phyloP scores from a whole-genome alignment of 768 basidiomycete species.

The Auricularia sp. region DNA sequence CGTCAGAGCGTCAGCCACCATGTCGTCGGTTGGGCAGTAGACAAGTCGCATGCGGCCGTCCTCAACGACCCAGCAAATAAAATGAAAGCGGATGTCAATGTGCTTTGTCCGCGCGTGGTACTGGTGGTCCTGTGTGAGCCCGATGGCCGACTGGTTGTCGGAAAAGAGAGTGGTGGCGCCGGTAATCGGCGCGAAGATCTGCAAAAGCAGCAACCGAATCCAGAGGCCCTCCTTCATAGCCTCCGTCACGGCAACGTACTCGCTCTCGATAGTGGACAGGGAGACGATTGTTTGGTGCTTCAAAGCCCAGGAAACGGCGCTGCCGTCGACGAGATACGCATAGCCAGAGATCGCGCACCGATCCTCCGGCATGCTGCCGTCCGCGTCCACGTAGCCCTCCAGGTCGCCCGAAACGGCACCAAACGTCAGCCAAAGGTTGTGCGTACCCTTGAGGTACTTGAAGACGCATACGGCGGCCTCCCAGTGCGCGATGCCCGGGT shows the following conservation, averaged over 20 bases:
- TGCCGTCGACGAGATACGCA: constrained; percentile 22
- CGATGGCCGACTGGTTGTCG: constrained; percentile 20
- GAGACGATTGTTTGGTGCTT: constrained; percentile 26
- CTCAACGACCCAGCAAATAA: constrained; percentile 10
- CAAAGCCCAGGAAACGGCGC: constrained; percentile 23
- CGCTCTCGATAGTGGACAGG: constrained; percentile 32
- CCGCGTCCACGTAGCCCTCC: constrained; percentile 17
- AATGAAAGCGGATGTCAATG: constrained; percentile 12
- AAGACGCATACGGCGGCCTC: constrained; percentile 9
- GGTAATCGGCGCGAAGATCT: constrained; percentile 9
- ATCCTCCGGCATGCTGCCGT: constrained; percentile 16
- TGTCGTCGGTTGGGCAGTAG: constrained; percentile 9
- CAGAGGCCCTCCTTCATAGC: constrained; percentile 24
- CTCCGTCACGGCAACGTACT: constrained; percentile 32
- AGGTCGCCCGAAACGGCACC: constrained; percentile 9
- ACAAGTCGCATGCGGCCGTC: constrained; percentile 5
- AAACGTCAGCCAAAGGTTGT: constrained; percentile 8
- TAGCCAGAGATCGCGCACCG: constrained; percentile 28
- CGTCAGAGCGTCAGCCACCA: constrained; percentile 15
- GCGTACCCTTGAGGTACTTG: constrained; percentile 20
- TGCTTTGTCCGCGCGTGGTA: constrained; percentile 15
- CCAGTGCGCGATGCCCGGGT: constrained; percentile 11
- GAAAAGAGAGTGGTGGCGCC: constrained; percentile 8
- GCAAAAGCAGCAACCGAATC: constrained; percentile 15
- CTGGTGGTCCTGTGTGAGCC: constrained; percentile 18